Evolutionary conservation across 176 grass and related monocot species (phyloP), one percentile per base, ranked within the genome.

Genomic region (Elymus sibiricus): DNA sequence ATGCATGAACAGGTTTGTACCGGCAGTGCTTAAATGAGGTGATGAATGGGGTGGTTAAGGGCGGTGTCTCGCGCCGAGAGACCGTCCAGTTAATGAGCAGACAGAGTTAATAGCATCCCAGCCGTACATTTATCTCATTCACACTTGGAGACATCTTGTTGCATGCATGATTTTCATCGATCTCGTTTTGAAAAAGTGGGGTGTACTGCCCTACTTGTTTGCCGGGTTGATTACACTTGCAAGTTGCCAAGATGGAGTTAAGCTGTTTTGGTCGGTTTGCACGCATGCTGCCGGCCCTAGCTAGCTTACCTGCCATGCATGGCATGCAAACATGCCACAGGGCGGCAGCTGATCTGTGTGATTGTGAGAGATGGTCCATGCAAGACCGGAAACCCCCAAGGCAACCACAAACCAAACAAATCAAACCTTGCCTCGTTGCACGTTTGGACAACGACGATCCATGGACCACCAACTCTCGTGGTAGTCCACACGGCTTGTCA

Each of bases 1-100:
- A 58, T 58, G 55, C 55, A 9, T 9, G 11, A 38, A 25, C 49
- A 3, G 22, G 21, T 62, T 9, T 64, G 64, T 76, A 66, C 74
- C 11, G 37, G 32, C 6, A 19, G 22, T 22, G 5, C 29, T 40
- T 86, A 19, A 77, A 40, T 53, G 40, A 42, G 13, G 31, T 15
- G 40, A 83, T 87, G 22, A 79, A 56, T 83, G 5, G 74, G 9
- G n/a, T 35, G 5, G 42, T 83, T 83, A 86, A 90, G 78, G 73
- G 6, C 39, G 82, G 15, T 86, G 83, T 86, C 83, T 86, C 71
- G 8, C 28, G 24, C 25, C 5, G 6, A 71, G 78, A 65, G 64
- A 78, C 73, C 79, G 64, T 17, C 62, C 38, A 38, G 77, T 85
- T 81, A 81, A 85, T 76, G 70, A 32, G 49, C 16, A 34, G 16